Percentiles rank a stretch among this genome's conserved stretches.
Conservation (phyloP, 1,284 basidiomycete genomes). For the Laetiporus sulphureus region DNA sequence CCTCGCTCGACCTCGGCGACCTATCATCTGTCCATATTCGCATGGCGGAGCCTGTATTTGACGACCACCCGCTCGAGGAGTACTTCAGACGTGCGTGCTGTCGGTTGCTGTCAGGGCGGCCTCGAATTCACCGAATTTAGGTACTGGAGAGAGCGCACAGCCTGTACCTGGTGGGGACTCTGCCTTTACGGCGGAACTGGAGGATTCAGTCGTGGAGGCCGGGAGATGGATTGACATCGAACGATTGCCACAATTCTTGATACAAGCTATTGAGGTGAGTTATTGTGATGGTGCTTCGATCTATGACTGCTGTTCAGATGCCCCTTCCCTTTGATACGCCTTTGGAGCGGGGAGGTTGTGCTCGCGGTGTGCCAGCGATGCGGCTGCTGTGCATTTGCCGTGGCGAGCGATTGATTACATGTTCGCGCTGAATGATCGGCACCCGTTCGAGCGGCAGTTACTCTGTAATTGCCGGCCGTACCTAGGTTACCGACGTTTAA, state of each 20-base stretch:
- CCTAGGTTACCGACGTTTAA: too few relatives aligned
- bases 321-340: not conserved
- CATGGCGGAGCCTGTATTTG: constrained; percentile 76
- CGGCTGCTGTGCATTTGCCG: not conserved
- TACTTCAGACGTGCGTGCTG: constrained; percentile 57
- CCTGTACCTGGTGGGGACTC: constrained; percentile 18
- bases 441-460: too few relatives aligned
- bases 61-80: constrained; percentile 68
- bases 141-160: constrained; percentile 44
- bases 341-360: not conserved
- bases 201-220: constrained; percentile 5
- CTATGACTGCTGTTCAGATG: not conserved
- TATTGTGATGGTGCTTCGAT: too few relatives aligned
- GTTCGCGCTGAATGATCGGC: too few relatives aligned
- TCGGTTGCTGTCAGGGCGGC: not conserved
- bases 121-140: constrained; percentile 23
- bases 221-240: constrained; percentile 5
- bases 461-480: too few relatives aligned
- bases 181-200: constrained; percentile 16
- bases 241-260: constrained; percentile 9
- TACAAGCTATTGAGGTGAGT: constrained; percentile 10
- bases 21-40: not conserved
- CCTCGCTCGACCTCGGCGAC: too few relatives aligned
- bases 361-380: not conserved
- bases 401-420: too few relatives aligned